phyloP scores from a whole-genome alignment of 2,329 filamentous ascomycete genomes.

The Akanthomyces lecanii region DNA sequence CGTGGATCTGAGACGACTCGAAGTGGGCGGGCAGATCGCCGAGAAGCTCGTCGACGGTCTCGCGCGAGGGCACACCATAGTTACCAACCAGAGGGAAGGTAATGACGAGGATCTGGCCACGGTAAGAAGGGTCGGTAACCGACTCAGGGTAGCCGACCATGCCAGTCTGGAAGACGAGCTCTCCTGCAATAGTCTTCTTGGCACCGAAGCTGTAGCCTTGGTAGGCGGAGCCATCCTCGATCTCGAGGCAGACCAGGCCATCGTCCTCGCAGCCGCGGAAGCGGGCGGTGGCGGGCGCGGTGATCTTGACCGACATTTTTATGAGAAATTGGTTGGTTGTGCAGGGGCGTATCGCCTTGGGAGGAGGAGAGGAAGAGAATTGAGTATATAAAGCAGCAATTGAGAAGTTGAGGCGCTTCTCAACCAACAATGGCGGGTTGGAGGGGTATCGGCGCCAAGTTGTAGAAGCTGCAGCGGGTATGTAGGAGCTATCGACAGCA shows the following conservation, averaged over 20 bases:
- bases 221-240: slow-evolving; percentile 86
- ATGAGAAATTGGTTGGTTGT: slow-evolving; percentile 2
- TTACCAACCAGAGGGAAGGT: slow-evolving; percentile 96
- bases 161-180: slow-evolving; percentile 98
- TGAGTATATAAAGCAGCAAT: background rate
- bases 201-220: slow-evolving; percentile 97
- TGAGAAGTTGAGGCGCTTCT: slow-evolving; percentile 19
- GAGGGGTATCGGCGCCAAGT: slow-evolving; percentile 1
- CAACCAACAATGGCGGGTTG: slow-evolving; percentile 4
- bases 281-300: slow-evolving; percentile 58
- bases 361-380: slow-evolving; percentile 13
- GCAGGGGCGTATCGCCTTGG: background rate
- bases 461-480: slow-evolving; percentile 24
- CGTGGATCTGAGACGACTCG: slow-evolving; percentile 87
- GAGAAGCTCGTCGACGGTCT: slow-evolving; percentile 78
- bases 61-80: slow-evolving; percentile 90
- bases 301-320: slow-evolving; percentile 34
- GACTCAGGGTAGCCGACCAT: slow-evolving; percentile 99
- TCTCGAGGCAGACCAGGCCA: slow-evolving; percentile 77
- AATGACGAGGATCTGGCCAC: slow-evolving; percentile 90
- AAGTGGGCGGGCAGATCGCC: slow-evolving; percentile 87
- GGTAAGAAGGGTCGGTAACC: slow-evolving; percentile 81
- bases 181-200: slow-evolving; percentile 87
- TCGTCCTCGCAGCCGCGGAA: slow-evolving; percentile 50
- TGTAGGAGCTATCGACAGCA: slow-evolving; percentile 29